A percentile compares a stretch with the other conserved stretches of the same genome.
These are phyloP conservation scores for Zygoascus flipseniorum DNA, from an alignment of 805 yeast species.

Conservation along the genomic window DNA sequence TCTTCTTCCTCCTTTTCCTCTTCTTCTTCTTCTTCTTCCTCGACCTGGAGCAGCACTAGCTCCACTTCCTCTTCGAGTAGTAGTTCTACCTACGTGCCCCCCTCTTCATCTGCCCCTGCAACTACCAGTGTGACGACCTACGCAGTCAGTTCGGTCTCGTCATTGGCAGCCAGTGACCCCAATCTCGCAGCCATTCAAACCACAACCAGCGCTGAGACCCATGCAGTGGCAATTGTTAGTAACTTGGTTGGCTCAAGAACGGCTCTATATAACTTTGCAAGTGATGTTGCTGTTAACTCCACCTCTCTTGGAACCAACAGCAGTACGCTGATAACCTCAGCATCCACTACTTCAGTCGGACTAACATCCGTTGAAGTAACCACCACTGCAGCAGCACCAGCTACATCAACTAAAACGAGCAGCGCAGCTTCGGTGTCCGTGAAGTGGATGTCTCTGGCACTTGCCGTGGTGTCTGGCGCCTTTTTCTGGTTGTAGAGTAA, in stretches of 20 bases:
- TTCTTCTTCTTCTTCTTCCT: too few relatives aligned
- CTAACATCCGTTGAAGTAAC: constrained; percentile 4
- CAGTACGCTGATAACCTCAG: neutral
- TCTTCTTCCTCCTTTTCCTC: neutral
- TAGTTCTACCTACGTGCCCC: constrained; percentile 2
- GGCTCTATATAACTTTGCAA: constrained; percentile 15
- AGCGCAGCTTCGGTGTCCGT: neutral
- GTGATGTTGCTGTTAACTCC: constrained; percentile 2
- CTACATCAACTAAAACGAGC: neutral
- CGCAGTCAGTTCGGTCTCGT: constrained; percentile 3
- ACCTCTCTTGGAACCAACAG: neutral
- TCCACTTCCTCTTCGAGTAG: constrained; percentile 5
- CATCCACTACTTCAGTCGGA: constrained; percentile 4
- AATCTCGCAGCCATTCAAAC: constrained; percentile 1
- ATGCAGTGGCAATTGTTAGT: constrained; percentile 7
- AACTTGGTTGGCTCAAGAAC: constrained; percentile 8
- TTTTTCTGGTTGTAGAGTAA: neutral
- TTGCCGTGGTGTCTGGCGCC: neutral
- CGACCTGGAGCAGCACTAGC: too few relatives aligned
- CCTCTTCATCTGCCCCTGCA: neutral
- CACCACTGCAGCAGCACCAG: constrained; percentile 4
- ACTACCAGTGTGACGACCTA: constrained; percentile 4
- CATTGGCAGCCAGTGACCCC: neutral
- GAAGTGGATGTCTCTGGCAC: neutral
- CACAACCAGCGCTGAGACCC: neutral